These are phyloP conservation scores for Flaveria ramosissima DNA, from an alignment of 129 eudicot species.

Conservation along the genomic window DNA sequence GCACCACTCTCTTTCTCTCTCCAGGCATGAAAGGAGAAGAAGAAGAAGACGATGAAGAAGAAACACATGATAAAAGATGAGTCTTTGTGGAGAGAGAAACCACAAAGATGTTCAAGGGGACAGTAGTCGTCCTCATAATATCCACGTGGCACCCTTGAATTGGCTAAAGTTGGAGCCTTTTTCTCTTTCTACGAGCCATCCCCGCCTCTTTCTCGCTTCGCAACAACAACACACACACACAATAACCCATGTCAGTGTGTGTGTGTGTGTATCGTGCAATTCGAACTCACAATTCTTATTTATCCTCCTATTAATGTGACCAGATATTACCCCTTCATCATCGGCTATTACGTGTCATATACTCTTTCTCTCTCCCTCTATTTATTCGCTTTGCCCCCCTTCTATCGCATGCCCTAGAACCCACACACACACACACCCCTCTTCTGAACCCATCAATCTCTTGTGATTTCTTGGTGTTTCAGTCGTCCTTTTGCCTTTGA, in stretches of 20 bases:
- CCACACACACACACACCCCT: slow-evolving; percentile 4
- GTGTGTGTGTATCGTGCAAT: slow-evolving; percentile 5
- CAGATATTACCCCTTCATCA: neutral
- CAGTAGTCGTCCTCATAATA: slow-evolving; percentile 35
- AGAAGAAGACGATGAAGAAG: neutral
- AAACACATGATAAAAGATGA: slow-evolving; percentile 21
- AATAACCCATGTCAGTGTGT: slow-evolving; percentile 36
- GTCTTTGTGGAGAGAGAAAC: neutral
- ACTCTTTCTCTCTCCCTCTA: slow-evolving; percentile 38
- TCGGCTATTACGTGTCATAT: slow-evolving; percentile 38
- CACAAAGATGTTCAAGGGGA: slow-evolving; percentile 18
- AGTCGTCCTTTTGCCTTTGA: slow-evolving; percentile 12
- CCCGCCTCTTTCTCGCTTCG: slow-evolving; percentile 25
- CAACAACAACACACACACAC: slow-evolving; percentile 37
- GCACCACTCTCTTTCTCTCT: slow-evolving; percentile 5
- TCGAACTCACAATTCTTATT: neutral
- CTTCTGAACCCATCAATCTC: slow-evolving; percentile 21
- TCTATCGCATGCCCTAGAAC: slow-evolving; percentile 41
- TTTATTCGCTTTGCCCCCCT: slow-evolving; percentile 43
- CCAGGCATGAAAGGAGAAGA: slow-evolving; percentile 14
- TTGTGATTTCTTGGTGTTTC: neutral
- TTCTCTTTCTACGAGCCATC: slow-evolving; percentile 32
- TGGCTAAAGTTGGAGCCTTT: slow-evolving; percentile 30
- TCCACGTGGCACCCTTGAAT: slow-evolving; percentile 34
- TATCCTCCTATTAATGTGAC: slow-evolving; percentile 13